These are phyloP conservation scores for Chrysoporthe puriensis DNA, from an alignment of 2,329 filamentous ascomycete genomes.

Conservation along the genomic window DNA sequence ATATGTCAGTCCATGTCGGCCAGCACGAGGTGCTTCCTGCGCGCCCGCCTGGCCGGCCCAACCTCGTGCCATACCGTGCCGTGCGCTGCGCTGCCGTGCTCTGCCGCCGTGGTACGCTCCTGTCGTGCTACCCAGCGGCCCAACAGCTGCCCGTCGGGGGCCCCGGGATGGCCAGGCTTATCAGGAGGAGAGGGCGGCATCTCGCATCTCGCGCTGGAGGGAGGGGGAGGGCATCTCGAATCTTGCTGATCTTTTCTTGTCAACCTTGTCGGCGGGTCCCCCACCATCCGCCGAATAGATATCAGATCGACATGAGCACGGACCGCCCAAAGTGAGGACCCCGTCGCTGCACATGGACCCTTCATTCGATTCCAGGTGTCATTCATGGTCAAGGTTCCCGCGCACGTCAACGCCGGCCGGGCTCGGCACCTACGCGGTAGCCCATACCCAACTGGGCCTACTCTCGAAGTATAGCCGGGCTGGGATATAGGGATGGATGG, in stretches of 20 bases:
- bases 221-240: neutral
- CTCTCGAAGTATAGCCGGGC: neutral
- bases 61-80: neutral
- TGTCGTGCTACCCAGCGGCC: neutral
- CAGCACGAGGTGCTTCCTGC: neutral
- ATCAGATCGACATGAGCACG: conserved; percentile 14
- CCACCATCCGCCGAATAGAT: neutral
- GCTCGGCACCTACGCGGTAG: conserved; percentile 2
- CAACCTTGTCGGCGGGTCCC: conserved; percentile 4
- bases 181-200: neutral
- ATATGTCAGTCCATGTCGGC: neutral
- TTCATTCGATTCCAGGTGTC: neutral
- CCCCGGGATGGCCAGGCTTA: neutral
- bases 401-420: neutral
- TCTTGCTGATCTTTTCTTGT: conserved; percentile 2
- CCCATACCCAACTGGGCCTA: neutral
- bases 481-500: neutral
- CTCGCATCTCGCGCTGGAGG: no score
- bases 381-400: conserved; percentile 6
- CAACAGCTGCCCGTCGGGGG: neutral
- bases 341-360: conserved; percentile 11
- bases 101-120: neutral
- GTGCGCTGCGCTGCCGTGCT: neutral
- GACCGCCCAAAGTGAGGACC: conserved; percentile 7
- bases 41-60: neutral